Base-by-base conservation (phyloP, 2,329 filamentous ascomycete genomes). In the Cladosporium velox region DNA sequence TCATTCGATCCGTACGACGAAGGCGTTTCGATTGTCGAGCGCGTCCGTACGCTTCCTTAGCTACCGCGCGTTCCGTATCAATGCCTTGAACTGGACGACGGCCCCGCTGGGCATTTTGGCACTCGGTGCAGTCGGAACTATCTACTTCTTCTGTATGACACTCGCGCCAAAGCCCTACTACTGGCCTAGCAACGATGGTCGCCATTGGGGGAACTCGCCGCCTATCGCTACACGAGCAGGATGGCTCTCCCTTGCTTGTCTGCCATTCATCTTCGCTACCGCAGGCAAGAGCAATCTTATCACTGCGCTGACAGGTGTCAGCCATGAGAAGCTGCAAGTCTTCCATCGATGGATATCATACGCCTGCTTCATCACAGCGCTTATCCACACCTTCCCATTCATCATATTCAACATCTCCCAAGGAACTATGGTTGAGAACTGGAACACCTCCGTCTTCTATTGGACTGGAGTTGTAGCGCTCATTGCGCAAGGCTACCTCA, bases 371-470 rank as follows among this genome's bases (percentile, higher is more conserved):
- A 77, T 83, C 21, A 77, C 87, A 0, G 84, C 85, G 0, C 75
- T 88, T 4, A 69, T 88, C 6, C 86, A 88, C 70, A 87, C 85
- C 0, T 87, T 88, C 59, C 86, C 86, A 0, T 88, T 86, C 70
- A 83, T 88, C 65, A 76, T 88, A 0, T 84, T 80, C 68, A 79
- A 86, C 68, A 78, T 82, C 26, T 73, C 76, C 66, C 80, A 79
- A 49, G 82, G 82, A 4, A 80, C 84, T 52, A 83, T 87, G 79
- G 77, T 78, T 10, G 72, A 70, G 41, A 70, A 81, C 65, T 86
- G 81, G 75, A 77, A 79, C 34, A 79, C 77, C 0, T 78, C 76
- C 30, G 72, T 85, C 0, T 75, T 80, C 24, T 88, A 86, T 72
- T 83, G 84, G 80, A 87, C 85, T 0, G 86, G 86, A 1, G 81